A percentile compares a stretch with the other conserved stretches of the same genome.
Conservation (phyloP, 2,329 filamentous ascomycete species). For the Cordyceps tenuipes region DNA sequence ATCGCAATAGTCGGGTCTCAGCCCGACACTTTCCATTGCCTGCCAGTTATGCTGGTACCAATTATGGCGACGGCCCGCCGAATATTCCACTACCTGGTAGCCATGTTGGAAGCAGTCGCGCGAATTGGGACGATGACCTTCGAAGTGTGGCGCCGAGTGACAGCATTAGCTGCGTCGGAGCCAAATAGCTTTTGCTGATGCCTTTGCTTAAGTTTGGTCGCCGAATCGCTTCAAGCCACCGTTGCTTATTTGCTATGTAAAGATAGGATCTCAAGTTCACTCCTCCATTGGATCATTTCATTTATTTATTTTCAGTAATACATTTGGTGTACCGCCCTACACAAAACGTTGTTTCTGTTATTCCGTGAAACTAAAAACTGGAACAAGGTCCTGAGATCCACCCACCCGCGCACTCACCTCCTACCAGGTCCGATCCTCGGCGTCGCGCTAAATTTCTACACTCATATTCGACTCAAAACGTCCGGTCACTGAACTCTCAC, state of each 20-base stretch:
- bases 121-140: constrained; percentile 38
- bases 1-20: constrained; percentile 31
- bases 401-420: not conserved
- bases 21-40: constrained; percentile 6
- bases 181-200: not conserved
- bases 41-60: not conserved
- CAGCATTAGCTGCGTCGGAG: constrained; percentile 55
- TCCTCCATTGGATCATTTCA: not conserved
- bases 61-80: not conserved
- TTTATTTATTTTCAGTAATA: not conserved
- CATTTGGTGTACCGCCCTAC: not conserved
- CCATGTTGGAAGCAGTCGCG: constrained; percentile 31
- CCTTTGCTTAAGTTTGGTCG: not conserved
- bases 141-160: constrained; percentile 51
- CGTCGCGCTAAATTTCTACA: constrained; percentile 5
- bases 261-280: not conserved
- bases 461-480: not conserved
- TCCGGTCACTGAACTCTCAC: not conserved
- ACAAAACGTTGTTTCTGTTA: not conserved
- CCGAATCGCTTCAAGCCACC: not conserved
- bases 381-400: constrained; percentile 1
- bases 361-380: not conserved
- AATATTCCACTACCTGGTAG: constrained; percentile 17
- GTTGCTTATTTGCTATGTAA: not conserved
- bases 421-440: constrained; percentile 8